Percentiles rank a stretch among this genome's conserved stretches.
These are phyloP conservation scores for Candida boleticola DNA, from an alignment of 805 yeast species.

Conservation along the genomic window DNA sequence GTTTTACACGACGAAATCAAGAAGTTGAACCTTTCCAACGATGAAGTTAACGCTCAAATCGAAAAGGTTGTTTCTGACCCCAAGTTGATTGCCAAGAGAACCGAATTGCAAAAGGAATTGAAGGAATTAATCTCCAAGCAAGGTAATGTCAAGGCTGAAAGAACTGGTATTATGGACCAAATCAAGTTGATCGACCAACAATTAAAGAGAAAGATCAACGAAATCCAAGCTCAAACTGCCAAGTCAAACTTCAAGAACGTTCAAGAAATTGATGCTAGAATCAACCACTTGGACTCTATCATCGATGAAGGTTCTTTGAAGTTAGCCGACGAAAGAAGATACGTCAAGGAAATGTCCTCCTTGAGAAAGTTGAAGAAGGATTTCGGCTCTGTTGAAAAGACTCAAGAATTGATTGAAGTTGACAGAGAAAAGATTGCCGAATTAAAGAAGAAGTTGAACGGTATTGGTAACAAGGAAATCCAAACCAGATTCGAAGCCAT, in stretches of 20 bases:
- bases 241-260: conserved; percentile 66
- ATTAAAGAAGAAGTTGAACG: conserved; percentile 64
- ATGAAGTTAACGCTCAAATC: conserved; percentile 53
- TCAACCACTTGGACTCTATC: conserved; percentile 63
- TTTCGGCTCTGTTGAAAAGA: conserved; percentile 67
- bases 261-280: conserved; percentile 67
- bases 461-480: conserved; percentile 60
- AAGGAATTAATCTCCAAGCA: conserved; percentile 46
- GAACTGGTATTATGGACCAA: conserved; percentile 60
- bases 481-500: conserved; percentile 66
- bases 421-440: conserved; percentile 75
- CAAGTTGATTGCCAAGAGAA: conserved; percentile 28
- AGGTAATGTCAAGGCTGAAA: conserved; percentile 46
- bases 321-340: conserved; percentile 86
- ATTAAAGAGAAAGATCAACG: conserved; percentile 72
- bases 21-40: conserved; percentile 54
- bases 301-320: conserved; percentile 78
- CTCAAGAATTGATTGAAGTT: conserved; percentile 75
- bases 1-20: conserved; percentile 60
- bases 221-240: conserved; percentile 68
- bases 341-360: conserved; percentile 79
- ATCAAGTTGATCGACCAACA: conserved; percentile 67
- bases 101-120: conserved; percentile 33
- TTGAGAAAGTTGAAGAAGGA: conserved; percentile 81
- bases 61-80: conserved; percentile 38